Conservation (phyloP, 2,329 filamentous ascomycete species). For the Fusarium pseudoanthophilum region DNA sequence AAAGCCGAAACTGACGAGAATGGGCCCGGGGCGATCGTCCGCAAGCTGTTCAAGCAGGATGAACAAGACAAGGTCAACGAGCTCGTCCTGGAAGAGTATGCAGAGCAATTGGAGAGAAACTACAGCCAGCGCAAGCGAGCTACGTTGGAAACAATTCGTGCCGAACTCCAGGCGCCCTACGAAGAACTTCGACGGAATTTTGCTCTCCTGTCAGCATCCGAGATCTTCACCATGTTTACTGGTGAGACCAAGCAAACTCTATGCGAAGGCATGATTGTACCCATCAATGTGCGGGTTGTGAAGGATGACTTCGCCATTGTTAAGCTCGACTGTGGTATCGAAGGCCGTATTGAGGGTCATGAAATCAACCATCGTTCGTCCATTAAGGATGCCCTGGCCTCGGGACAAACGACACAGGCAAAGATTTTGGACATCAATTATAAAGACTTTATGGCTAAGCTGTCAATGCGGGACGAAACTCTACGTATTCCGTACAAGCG, state of each 20-base stretch:
- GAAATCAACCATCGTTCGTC: constrained; percentile 81
- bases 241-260: constrained; percentile 89
- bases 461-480: constrained; percentile 85
- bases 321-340: constrained; percentile 92
- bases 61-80: constrained; percentile 96
- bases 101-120: constrained; percentile 91
- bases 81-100: constrained; percentile 94
- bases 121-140: constrained; percentile 95
- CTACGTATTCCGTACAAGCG: constrained; percentile 78
- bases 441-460: constrained; percentile 83
- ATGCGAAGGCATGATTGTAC: constrained; percentile 89
- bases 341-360: constrained; percentile 84
- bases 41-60: constrained; percentile 94
- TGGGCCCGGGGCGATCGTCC: constrained; percentile 88
- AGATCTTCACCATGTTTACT: constrained; percentile 96
- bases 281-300: constrained; percentile 86
- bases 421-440: constrained; percentile 90
- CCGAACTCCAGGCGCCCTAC: constrained; percentile 90
- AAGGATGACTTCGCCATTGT: constrained; percentile 94
- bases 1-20: constrained; percentile 93
- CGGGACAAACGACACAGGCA: constrained; percentile 86
- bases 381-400: constrained; percentile 77
- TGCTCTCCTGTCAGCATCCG: constrained; percentile 73
- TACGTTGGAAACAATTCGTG: constrained; percentile 94
- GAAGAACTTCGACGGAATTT: constrained; percentile 92